A percentile compares a stretch with the other conserved stretches of the same genome.
Evolutionary conservation across 2,329 filamentous ascomycete species (phyloP).

Genomic region (Arthroderma sp.): DNA sequence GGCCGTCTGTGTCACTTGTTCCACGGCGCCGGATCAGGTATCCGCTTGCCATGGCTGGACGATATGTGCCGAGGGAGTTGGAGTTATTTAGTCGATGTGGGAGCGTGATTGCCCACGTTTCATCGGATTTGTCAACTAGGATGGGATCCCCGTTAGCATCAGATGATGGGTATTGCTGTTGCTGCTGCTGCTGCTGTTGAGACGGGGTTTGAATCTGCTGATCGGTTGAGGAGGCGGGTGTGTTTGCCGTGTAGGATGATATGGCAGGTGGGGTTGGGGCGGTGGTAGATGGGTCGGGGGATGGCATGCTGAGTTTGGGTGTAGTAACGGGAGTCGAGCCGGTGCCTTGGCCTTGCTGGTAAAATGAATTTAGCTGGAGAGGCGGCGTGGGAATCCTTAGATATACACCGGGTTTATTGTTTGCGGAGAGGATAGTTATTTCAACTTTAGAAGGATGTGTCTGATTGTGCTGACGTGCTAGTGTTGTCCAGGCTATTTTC

Average conservation of each 20-base stretch:
- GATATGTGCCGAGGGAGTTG: conserved; percentile 24
- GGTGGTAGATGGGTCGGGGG: conserved; percentile 31
- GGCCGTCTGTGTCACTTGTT: conserved; percentile 28
- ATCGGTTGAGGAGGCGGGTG: conserved; percentile 13
- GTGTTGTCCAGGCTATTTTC: conserved; percentile 23
- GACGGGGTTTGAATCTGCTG: not conserved
- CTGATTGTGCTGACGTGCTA: conserved; percentile 28
- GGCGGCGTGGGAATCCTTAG: conserved; percentile 22
- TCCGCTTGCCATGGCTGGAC: conserved; percentile 32
- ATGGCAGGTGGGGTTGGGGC: conserved; percentile 24
- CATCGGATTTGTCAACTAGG: conserved; percentile 43
- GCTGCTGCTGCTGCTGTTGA: conserved; percentile 9
- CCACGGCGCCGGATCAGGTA: conserved; percentile 35
- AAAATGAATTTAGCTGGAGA: conserved; percentile 22
- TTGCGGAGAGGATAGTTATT: conserved; percentile 24
- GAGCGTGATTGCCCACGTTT: conserved; percentile 46
- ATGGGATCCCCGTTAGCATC: conserved; percentile 43
- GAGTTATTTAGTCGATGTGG: conserved; percentile 35
- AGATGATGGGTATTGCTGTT: conserved; percentile 25
- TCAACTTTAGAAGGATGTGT: conserved; percentile 21
- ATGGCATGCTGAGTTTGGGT: conserved; percentile 25
- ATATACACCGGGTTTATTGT: conserved; percentile 22
- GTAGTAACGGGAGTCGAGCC: conserved; percentile 27
- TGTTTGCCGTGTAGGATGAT: conserved; percentile 13
- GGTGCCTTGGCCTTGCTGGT: conserved; percentile 7